Percentiles rank a stretch among this genome's conserved stretches.
Conservation (phyloP, 2,329 filamentous ascomycete species). For the Penicillium sp. region DNA sequence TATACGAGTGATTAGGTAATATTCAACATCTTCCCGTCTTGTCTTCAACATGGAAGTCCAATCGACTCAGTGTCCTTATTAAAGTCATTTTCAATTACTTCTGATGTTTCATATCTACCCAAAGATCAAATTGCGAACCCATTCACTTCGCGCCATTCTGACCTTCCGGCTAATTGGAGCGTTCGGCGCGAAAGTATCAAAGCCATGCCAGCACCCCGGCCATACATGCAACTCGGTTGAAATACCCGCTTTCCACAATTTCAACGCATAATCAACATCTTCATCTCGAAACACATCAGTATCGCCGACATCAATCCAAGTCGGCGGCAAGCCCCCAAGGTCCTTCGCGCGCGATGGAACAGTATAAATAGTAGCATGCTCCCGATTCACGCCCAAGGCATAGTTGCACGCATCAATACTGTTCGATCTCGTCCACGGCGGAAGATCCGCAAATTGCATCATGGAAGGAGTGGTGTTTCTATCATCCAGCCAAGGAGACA, state of each 20-base stretch:
- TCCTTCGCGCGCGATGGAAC: conserved; percentile 6
- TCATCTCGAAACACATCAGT: conserved; percentile 17
- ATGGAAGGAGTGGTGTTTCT: conserved; percentile 3
- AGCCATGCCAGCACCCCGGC: conserved; percentile 12
- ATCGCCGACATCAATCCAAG: conserved; percentile 15
- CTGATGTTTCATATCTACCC: neutral
- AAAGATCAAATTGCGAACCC: conserved; percentile 1
- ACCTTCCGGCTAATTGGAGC: neutral
- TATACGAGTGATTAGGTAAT: neutral
- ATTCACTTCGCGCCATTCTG: neutral
- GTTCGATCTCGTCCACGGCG: conserved; percentile 3
- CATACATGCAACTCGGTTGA: conserved; percentile 17
- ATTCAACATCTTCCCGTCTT: neutral
- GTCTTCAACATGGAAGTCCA: neutral
- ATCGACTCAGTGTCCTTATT: neutral
- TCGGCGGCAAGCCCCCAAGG: conserved; percentile 3
- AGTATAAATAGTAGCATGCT: neutral
- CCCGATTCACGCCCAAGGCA: neutral
- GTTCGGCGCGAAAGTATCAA: conserved; percentile 5
- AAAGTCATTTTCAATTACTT: neutral
- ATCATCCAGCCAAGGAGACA: conserved; percentile 21
- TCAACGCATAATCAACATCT: conserved; percentile 8
- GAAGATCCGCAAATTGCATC: conserved; percentile 7
- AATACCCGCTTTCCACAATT: conserved; percentile 8
- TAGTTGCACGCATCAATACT: conserved; percentile 2